phyloP scores from a whole-genome alignment of 495 filamentous ascomycete genomes.

The Lineolata rhizophorae region DNA sequence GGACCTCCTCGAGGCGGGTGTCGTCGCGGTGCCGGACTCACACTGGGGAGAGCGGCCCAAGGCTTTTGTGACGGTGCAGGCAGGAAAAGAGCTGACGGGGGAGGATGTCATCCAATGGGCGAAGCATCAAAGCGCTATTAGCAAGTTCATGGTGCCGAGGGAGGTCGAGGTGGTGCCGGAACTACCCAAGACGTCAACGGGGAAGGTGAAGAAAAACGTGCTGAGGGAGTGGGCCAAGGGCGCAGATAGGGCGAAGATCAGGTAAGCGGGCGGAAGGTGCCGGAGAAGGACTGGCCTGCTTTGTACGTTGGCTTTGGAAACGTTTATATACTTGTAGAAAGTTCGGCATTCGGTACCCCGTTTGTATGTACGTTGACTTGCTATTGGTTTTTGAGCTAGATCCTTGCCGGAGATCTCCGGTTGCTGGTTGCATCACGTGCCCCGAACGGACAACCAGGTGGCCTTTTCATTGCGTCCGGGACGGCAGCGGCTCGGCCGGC shows the following conservation, averaged over 20 bases:
- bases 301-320: too few relatives aligned
- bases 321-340: too few relatives aligned
- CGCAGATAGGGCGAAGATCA: slow-evolving; percentile 1
- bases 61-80: slow-evolving; percentile 68
- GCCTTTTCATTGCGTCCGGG: too few relatives aligned
- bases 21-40: slow-evolving; percentile 70
- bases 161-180: slow-evolving; percentile 80
- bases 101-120: slow-evolving; percentile 75
- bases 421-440: too few relatives aligned
- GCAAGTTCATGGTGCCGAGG: slow-evolving; percentile 84
- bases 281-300: too few relatives aligned
- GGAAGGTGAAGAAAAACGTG: slow-evolving; percentile 91
- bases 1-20: slow-evolving; percentile 71
- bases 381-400: too few relatives aligned
- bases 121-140: slow-evolving; percentile 51
- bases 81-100: slow-evolving; percentile 33
- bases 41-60: slow-evolving; percentile 94
- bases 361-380: too few relatives aligned
- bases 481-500: too few relatives aligned
- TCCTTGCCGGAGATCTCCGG: too few relatives aligned
- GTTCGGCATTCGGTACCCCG: too few relatives aligned
- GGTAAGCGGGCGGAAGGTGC: too few relatives aligned
- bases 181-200: slow-evolving; percentile 89
- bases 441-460: too few relatives aligned
- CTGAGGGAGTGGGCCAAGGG: slow-evolving; percentile 68